Percentiles rank a stretch among this genome's conserved stretches.
phyloP scores from a whole-genome alignment of 208 protist genomes.

The Leishmania turanica region DNA sequence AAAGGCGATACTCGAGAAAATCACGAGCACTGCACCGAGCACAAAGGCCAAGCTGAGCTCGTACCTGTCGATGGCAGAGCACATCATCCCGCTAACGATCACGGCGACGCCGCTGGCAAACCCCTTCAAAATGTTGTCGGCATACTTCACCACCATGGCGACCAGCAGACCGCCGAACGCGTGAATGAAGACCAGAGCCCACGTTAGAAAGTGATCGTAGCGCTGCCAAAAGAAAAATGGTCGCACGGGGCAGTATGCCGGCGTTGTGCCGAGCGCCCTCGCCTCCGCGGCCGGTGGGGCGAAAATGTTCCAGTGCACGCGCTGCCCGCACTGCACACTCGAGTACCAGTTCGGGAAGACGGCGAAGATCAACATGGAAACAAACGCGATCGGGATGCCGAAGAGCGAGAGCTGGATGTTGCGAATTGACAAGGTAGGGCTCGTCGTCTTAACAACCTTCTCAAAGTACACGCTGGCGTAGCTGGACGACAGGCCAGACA shows the following conservation, averaged over 20 bases:
- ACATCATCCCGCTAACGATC: conserved; percentile 68
- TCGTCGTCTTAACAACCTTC: conserved; percentile 76
- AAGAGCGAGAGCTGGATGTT: conserved; percentile 88
- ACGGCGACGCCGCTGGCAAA: conserved; percentile 85
- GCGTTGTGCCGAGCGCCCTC: background rate
- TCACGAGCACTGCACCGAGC: conserved; percentile 55
- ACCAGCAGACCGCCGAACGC: conserved; percentile 82
- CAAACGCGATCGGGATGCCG: conserved; percentile 59
- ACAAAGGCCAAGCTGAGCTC: conserved; percentile 47
- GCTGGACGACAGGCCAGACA: conserved; percentile 72
- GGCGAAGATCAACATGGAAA: conserved; percentile 70
- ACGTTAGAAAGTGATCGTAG: conserved; percentile 60
- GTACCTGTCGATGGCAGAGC: conserved; percentile 57
- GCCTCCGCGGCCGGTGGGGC: background rate
- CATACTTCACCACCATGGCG: conserved; percentile 81
- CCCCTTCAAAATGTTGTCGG: conserved; percentile 88
- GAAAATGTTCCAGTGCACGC: conserved; percentile 45
- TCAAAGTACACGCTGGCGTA: conserved; percentile 89
- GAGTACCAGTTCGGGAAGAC: conserved; percentile 45
- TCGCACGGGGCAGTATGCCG: conserved; percentile 24
- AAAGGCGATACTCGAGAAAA: conserved; percentile 55
- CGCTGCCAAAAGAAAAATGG: conserved; percentile 72
- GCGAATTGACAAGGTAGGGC: conserved; percentile 65
- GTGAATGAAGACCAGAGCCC: conserved; percentile 70
- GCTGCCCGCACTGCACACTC: conserved; percentile 21